Conservation (phyloP, 2,329 filamentous ascomycete genomes). For the Fusarium nisikadoi region DNA sequence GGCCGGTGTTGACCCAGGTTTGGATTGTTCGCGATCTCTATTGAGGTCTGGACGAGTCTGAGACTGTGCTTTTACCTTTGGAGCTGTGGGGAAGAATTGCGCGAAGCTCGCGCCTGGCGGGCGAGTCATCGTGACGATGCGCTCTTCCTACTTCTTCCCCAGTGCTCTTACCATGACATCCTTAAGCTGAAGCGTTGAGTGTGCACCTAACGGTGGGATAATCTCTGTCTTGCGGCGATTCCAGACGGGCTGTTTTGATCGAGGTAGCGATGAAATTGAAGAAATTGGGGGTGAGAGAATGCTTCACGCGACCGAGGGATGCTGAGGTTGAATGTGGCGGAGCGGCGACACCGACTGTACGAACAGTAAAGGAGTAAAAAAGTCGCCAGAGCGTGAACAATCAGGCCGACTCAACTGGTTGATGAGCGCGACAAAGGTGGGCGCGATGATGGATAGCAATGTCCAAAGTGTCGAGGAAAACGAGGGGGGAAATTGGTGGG, state of each 20-base stretch:
- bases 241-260: constrained; percentile 7
- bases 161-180: constrained; percentile 68
- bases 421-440: constrained; percentile 28
- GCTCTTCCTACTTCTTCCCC: constrained; percentile 62
- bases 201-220: constrained; percentile 5
- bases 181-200: constrained; percentile 46
- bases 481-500: constrained; percentile 36
- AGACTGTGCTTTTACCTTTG: constrained; percentile 65
- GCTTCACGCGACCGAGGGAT: constrained; percentile 55
- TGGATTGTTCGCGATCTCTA: constrained; percentile 47
- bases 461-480: constrained; percentile 28
- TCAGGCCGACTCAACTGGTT: constrained; percentile 10
- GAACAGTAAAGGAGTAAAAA: constrained; percentile 36
- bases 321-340: constrained; percentile 39
- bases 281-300: constrained; percentile 38
- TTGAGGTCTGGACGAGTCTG: constrained; percentile 49
- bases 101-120: constrained; percentile 81
- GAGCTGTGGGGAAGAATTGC: constrained; percentile 86
- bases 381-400: constrained; percentile 29
- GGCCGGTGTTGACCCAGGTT: constrained; percentile 31
- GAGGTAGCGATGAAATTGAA: constrained; percentile 22
- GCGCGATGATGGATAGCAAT: constrained; percentile 31
- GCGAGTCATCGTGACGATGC: constrained; percentile 78
- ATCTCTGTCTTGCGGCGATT: constrained; percentile 10
- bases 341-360: constrained; percentile 41